Evolutionary conservation across 148 eudicot species (phyloP), one percentile per base, ranked within the genome.

Genomic region (Vaccinium macrocarpon): DNA sequence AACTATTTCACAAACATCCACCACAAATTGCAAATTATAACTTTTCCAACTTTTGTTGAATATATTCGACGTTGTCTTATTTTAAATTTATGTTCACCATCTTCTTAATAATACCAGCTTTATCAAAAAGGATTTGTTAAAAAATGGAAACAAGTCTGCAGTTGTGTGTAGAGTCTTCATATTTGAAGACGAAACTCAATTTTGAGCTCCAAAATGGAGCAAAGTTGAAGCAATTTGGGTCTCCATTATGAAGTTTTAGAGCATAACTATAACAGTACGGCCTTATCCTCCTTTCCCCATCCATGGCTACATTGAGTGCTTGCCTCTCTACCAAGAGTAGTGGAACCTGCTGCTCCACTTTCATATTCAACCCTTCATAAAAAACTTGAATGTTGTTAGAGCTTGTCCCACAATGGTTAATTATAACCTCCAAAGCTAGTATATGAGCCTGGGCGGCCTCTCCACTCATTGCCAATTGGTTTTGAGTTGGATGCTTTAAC

Each of bases 251-350:
- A 66, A 66, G 23, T 8, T 23, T 12, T 25, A 52, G 4, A 51
- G 18, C 38, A 53, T 52, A 19, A 52, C 35, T 6, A 55, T 32
- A 88, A 70, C 13, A 38, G 11, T 38, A 68, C 16, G 42, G 76
- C 42, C 89, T 87, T 86, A 95, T 98, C 86, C 88, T 92, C 79
- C 92, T 97, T 86, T 97, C 99, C 79, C 99, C 99, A 88, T 95
- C 99, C 98, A 97, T 93, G 88, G 99, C 99, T 90, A 95, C 99
- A 79, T 97, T 97, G 25, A 97, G 89, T 53, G 99, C 99, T 87
- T 93, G 98, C 85, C 99, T 95, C 92, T 97, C 99, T 16, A 97
- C 99, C 85, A 97, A 89, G 57, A 97, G 96, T 38, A 97, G 81
- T 2, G 99, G 99, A 81, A 97, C 84, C 85, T 95, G 95, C 87